phyloP scores from a whole-genome alignment of 2,329 filamentous ascomycete species.

The Trichoderma breve region DNA sequence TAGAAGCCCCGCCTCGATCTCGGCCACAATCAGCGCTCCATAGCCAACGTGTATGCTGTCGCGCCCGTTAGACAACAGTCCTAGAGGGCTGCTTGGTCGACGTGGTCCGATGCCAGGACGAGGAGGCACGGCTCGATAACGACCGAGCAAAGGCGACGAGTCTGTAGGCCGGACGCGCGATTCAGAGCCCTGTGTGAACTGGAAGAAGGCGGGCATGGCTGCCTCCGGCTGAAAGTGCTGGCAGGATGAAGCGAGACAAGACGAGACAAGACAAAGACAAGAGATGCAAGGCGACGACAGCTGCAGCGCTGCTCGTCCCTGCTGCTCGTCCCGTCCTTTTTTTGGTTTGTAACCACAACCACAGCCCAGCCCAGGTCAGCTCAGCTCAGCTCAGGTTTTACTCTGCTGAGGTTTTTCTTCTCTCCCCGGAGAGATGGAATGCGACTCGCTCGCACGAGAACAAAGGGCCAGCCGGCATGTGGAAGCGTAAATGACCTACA shows the following conservation, averaged over 20 bases:
- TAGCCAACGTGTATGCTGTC: slow-evolving; percentile 59
- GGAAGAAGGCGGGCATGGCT: slow-evolving; percentile 63
- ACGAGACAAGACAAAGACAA: background rate
- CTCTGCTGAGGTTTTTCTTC: background rate
- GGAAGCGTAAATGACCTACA: slow-evolving; percentile 12
- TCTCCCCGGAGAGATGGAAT: background rate
- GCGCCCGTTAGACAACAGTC: slow-evolving; percentile 41
- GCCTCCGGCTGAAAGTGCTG: background rate
- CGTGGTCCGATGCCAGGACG: slow-evolving; percentile 33
- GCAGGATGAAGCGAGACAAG: background rate
- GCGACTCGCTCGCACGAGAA: slow-evolving; percentile 12
- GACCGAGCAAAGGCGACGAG: slow-evolving; percentile 60
- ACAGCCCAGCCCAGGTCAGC: background rate
- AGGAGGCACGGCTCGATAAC: slow-evolving; percentile 62
- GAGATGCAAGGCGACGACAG: slow-evolving; percentile 5
- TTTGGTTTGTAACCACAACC: background rate
- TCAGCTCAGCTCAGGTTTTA: background rate
- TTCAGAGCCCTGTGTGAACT: slow-evolving; percentile 65
- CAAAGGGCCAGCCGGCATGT: background rate
- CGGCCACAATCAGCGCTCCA: slow-evolving; percentile 50
- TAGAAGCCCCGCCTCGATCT: slow-evolving; percentile 36
- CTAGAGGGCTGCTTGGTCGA: slow-evolving; percentile 38
- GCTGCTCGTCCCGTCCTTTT: background rate
- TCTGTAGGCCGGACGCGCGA: slow-evolving; percentile 53
- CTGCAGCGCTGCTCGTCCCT: slow-evolving; percentile 3